phyloP scores from a whole-genome alignment of 352 stramenopile species.

The Phytophthora litchii region DNA sequence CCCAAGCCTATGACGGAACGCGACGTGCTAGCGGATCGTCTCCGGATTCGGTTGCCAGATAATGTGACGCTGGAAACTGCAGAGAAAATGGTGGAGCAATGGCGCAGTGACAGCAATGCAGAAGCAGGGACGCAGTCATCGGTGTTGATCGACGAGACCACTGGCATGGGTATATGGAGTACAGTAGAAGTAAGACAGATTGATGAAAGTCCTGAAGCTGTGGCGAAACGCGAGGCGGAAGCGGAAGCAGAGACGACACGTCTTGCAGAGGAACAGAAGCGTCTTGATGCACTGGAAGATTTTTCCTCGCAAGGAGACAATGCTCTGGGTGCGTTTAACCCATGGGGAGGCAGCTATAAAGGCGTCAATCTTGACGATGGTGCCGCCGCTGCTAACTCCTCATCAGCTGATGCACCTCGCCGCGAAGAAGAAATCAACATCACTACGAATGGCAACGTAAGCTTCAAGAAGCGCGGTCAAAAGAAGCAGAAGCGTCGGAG shows the following conservation, averaged over 20 bases:
- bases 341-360: conserved; percentile 86
- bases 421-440: conserved; percentile 62
- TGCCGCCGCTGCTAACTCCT: conserved; percentile 6
- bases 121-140: conserved; percentile 10
- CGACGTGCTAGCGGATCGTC: conserved; percentile 57
- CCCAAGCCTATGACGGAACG: conserved; percentile 48
- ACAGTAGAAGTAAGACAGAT: conserved; percentile 77
- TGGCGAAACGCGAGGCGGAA: conserved; percentile 53
- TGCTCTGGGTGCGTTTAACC: conserved; percentile 80
- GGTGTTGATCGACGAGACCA: conserved; percentile 66
- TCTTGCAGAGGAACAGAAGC: conserved; percentile 55
- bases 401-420: conserved; percentile 20
- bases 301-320: conserved; percentile 73
- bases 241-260: conserved; percentile 46
- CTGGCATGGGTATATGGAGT: conserved; percentile 84
- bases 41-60: conserved; percentile 70
- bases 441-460: conserved; percentile 54
- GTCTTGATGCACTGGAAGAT: conserved; percentile 66
- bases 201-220: conserved; percentile 74
- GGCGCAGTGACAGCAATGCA: conserved; percentile 35
- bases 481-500: conserved; percentile 79
- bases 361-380: conserved; percentile 67
- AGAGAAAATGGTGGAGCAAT: conserved; percentile 64
- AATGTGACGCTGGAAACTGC: conserved; percentile 69
- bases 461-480: conserved; percentile 75